Conservation (phyloP, 306 rosid genomes). For the Cucurbita pepo region DNA sequence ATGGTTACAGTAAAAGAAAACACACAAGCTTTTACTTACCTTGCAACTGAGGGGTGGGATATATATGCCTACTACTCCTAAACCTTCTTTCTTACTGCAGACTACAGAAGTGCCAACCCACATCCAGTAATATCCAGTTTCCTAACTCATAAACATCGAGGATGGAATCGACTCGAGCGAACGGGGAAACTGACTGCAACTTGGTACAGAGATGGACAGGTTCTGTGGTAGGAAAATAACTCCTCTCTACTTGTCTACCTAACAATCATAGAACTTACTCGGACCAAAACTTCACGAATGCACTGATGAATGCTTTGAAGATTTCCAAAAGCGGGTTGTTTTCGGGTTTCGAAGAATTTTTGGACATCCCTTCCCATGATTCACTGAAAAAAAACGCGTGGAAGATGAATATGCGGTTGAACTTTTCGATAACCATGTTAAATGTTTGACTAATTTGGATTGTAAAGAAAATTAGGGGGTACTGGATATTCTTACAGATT, state of each 20-base stretch:
- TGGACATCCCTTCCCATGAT: slow-evolving; percentile 58
- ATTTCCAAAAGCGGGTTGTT: slow-evolving; percentile 39
- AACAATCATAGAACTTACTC: slow-evolving; percentile 23
- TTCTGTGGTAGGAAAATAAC: background rate
- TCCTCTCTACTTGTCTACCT: slow-evolving; percentile 9
- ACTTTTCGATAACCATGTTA: background rate
- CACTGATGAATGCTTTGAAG: slow-evolving; percentile 35
- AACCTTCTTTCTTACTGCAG: background rate
- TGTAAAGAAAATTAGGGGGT: background rate
- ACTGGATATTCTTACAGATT: slow-evolving; percentile 49
- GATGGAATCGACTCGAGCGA: background rate
- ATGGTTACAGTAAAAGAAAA: background rate
- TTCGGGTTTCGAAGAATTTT: slow-evolving; percentile 23
- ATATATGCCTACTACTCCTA: background rate
- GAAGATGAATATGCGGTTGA: slow-evolving; percentile 9
- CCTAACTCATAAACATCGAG: background rate
- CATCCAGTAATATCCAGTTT: background rate
- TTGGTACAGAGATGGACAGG: background rate
- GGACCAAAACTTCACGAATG: slow-evolving; percentile 67
- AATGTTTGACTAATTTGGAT: slow-evolving; percentile 2
- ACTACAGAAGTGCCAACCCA: background rate
- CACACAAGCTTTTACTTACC: background rate
- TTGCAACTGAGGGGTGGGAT: background rate
- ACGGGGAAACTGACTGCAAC: background rate
- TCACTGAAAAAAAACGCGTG: slow-evolving; percentile 38